Evolutionary conservation across 192 early-diverging fungal genomes (phyloP), one percentile per base, ranked within the genome.

Genomic region (Backusella liffmaniae): DNA sequence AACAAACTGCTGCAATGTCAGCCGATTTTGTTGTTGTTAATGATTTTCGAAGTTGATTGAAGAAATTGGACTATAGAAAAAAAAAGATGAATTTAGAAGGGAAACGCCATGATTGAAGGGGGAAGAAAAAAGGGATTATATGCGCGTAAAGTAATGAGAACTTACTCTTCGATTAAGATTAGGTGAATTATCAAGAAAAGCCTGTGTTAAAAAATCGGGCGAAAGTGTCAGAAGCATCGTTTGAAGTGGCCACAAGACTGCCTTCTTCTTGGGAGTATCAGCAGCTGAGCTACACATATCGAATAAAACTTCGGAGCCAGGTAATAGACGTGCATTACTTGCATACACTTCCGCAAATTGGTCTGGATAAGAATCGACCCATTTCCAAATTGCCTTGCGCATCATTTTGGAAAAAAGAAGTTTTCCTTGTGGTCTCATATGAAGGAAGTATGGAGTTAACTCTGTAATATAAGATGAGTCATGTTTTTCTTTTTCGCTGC

Each of bases 331-430:
- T 67, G 80, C 82, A 41, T 79, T 73, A 9, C 73, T 88, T 71
- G 86, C 83, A 79, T 91, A 93, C 46, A 96, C 86, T 74, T 88
- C 86, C 42, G 90, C 87, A 76, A 95, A 97, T 69, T 96, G 94
- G 21, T 86, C 80, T 1, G 93, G 91, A 76, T 92, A 96, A 18
- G 90, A 84, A 65, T 94, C 90, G 36, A 98, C 94, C 90, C 95
- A 98, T 83, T 91, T 92, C 96, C 95, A 97, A 72, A 98, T 93
- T 12, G 89, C 91, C 26, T 91, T 90, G 23, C 94, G 88, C 67
- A 97, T 87, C 90, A 44, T 92, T 90, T 34, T 94, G 84, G 74
- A 96, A 84, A 26, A 92, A 85, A 67, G 89, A 84, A 5, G 91
- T 74, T 96, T 94, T 4, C 90, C 92, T 15, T 84, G 79, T 12